These are phyloP conservation scores for Dimocarpus longan DNA, from an alignment of 345 rosid genomes.

Conservation along the genomic window DNA sequence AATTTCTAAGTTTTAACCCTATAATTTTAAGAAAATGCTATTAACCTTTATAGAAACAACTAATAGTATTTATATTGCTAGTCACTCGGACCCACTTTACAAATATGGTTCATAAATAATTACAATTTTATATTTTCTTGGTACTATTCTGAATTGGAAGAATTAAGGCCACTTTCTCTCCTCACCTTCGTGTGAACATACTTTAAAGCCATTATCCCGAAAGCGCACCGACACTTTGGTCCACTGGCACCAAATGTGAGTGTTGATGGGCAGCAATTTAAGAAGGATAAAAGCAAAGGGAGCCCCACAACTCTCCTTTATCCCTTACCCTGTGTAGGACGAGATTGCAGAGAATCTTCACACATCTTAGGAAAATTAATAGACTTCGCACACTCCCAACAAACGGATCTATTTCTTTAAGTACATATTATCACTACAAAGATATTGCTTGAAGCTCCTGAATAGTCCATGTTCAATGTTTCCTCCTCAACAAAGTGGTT, in stretches of 20 bases:
- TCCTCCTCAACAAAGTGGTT: neutral
- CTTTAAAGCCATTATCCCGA: neutral
- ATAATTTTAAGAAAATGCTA: too few relatives aligned
- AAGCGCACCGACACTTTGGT: neutral
- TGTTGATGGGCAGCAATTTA: neutral
- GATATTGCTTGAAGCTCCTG: neutral
- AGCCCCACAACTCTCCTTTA: slow-evolving; percentile 14
- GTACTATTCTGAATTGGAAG: too few relatives aligned
- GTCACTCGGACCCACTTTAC: too few relatives aligned
- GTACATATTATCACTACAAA: slow-evolving; percentile 5
- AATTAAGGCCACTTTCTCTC: neutral
- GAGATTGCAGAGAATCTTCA: slow-evolving; percentile 23
- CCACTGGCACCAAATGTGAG: neutral
- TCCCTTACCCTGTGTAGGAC: neutral
- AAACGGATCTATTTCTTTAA: slow-evolving; percentile 7
- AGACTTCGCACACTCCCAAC: neutral
- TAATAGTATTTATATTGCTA: too few relatives aligned
- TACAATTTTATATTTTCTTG: too few relatives aligned
- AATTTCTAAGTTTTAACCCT: too few relatives aligned
- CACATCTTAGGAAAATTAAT: neutral
- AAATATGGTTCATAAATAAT: too few relatives aligned
- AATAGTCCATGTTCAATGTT: slow-evolving; percentile 7
- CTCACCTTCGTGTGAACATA: neutral
- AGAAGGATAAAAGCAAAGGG: neutral
- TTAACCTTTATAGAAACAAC: too few relatives aligned